Percentiles rank a stretch among this genome's conserved stretches.
These are phyloP conservation scores for Cytospora mali DNA, from an alignment of 2,329 filamentous ascomycete species.

Conservation along the genomic window DNA sequence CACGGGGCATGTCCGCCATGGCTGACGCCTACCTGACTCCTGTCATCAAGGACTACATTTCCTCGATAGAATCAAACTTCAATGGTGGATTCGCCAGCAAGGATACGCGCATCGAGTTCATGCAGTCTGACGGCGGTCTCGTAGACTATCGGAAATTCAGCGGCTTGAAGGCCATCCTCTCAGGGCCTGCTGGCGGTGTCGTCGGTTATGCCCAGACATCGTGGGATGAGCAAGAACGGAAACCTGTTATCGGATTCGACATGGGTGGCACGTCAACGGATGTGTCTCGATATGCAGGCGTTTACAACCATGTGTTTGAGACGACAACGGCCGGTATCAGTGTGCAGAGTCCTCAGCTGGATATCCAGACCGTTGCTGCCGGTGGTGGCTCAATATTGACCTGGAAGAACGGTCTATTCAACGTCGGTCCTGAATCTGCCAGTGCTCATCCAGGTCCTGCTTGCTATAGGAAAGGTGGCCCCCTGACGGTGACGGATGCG, in stretches of 20 bases:
- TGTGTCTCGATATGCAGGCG: slow-evolving; percentile 65
- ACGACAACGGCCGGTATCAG: slow-evolving; percentile 78
- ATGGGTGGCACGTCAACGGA: slow-evolving; percentile 78
- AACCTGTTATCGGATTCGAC: slow-evolving; percentile 76
- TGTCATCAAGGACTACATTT: slow-evolving; percentile 45
- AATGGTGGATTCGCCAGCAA: slow-evolving; percentile 39
- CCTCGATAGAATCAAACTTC: slow-evolving; percentile 41
- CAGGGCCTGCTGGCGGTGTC: slow-evolving; percentile 76
- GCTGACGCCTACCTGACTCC: slow-evolving; percentile 50
- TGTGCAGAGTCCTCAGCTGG: slow-evolving; percentile 77
- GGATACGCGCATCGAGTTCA: slow-evolving; percentile 66
- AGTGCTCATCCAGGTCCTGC: slow-evolving; percentile 69
- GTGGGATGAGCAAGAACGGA: slow-evolving; percentile 68
- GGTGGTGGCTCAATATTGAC: slow-evolving; percentile 73
- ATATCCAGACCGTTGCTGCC: slow-evolving; percentile 80
- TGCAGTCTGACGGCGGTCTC: slow-evolving; percentile 63
- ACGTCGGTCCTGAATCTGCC: slow-evolving; percentile 68
- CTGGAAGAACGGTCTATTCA: slow-evolving; percentile 68
- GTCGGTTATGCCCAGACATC: slow-evolving; percentile 75
- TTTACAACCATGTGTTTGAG: slow-evolving; percentile 60
- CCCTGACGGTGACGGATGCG: slow-evolving; percentile 68
- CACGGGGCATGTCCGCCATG: slow-evolving; percentile 46
- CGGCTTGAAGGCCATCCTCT: slow-evolving; percentile 70
- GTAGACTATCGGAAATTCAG: slow-evolving; percentile 65
- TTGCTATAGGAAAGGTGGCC: slow-evolving; percentile 67